phyloP scores from a whole-genome alignment of 495 filamentous ascomycete genomes.

The Mytilinidion resinicola region DNA sequence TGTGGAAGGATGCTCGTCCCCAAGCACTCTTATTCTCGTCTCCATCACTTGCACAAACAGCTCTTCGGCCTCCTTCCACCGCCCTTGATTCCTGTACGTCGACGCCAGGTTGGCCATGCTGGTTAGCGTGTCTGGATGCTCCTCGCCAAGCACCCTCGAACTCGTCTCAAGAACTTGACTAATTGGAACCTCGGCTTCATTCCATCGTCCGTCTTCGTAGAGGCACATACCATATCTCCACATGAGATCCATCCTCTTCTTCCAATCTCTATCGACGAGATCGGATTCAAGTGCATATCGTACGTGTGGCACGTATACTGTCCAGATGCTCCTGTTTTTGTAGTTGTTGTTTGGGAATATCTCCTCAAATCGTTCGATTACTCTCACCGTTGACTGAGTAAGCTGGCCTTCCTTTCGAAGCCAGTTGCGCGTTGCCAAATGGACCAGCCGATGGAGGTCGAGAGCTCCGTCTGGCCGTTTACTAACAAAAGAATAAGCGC shows the following conservation, averaged over 20 bases:
- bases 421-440: not conserved
- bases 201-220: not conserved
- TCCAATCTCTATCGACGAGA: not conserved
- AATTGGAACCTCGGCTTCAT: not conserved
- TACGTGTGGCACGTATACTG: not conserved
- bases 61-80: too few species aligned
- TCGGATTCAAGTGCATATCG: not conserved
- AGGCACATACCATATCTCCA: not conserved
- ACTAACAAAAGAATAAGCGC: not conserved
- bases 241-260: not conserved
- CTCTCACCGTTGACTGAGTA: not conserved
- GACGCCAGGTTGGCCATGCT: too few species aligned
- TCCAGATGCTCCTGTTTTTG: constrained; percentile 1
- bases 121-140: too few species aligned
- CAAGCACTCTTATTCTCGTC: too few species aligned
- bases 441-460: constrained; percentile 10
- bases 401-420: not conserved
- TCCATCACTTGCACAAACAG: too few species aligned
- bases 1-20: too few species aligned
- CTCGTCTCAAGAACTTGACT: constrained; percentile 2
- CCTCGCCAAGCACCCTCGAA: too few species aligned
- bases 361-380: not conserved
- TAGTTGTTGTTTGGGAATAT: not conserved
- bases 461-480: not conserved
- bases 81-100: too few species aligned